Evolutionary conservation across 2,329 filamentous ascomycete genomes (phyloP).

Genomic region (Metarhizium humberi): DNA sequence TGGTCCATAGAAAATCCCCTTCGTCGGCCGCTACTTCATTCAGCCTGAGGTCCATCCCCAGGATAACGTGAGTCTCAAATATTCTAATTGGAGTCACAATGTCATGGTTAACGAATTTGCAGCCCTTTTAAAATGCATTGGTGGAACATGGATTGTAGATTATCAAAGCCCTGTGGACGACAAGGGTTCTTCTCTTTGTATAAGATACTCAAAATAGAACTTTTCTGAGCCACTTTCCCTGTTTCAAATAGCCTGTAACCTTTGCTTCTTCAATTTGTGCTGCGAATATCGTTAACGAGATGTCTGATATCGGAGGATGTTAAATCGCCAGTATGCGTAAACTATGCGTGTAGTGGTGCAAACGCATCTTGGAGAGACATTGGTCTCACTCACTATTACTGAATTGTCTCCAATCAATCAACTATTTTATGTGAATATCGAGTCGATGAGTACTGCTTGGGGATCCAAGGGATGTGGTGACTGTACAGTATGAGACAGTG

Average conservation of each 20-base stretch:
- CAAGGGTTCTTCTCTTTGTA: conserved; percentile 22
- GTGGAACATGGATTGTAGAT: conserved; percentile 17
- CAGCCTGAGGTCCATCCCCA: conserved; percentile 47
- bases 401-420: no score
- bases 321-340: no score
- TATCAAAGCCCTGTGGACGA: conserved; percentile 15
- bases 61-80: conserved; percentile 46
- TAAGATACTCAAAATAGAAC: conserved; percentile 27
- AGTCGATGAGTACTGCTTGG: no score
- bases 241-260: not conserved
- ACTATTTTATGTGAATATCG: no score
- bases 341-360: no score
- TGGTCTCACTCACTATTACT: no score
- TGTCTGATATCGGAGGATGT: no score
- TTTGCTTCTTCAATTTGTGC: not conserved
- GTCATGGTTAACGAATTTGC: conserved; percentile 12
- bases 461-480: no score
- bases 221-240: conserved; percentile 12
- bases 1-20: conserved; percentile 40
- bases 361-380: no score
- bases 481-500: no score
- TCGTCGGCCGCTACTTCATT: conserved; percentile 40
- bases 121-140: conserved; percentile 31
- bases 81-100: not conserved
- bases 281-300: not conserved